These are phyloP conservation scores for Ceratobasidium sp. DNA, from an alignment of 1,284 basidiomycete species.

Conservation along the genomic window DNA sequence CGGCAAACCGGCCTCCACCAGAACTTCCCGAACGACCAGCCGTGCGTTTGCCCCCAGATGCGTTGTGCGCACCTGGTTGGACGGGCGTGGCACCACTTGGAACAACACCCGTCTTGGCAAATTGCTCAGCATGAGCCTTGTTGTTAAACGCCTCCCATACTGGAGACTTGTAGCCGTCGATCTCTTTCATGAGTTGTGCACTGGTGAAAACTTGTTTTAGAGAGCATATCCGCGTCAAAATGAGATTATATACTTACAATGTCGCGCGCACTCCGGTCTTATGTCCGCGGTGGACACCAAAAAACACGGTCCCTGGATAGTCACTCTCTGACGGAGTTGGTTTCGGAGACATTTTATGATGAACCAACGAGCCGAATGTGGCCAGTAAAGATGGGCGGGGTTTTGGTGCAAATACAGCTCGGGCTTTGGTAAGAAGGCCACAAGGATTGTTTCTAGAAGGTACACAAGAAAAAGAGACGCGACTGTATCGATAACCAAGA, in stretches of 20 bases:
- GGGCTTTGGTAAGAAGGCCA: background rate
- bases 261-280: background rate
- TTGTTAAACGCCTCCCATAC: conserved; percentile 6
- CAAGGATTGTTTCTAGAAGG: background rate
- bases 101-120: conserved; percentile 7
- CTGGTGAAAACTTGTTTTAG: background rate
- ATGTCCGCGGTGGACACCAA: conserved; percentile 13
- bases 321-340: background rate
- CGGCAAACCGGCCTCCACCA: background rate
- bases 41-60: background rate
- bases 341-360: background rate
- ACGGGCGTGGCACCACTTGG: conserved; percentile 12
- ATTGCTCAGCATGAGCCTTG: conserved; percentile 17
- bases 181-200: background rate
- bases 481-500: background rate
- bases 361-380: background rate
- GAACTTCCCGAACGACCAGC: background rate
- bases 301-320: conserved; percentile 8
- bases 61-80: background rate
- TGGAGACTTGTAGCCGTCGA: background rate
- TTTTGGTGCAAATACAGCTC: background rate
- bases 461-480: background rate
- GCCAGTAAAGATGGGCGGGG: background rate
- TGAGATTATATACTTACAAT: background rate
- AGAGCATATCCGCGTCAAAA: background rate